A percentile compares a stretch with the other conserved stretches of the same genome.
Conservation (phyloP, 495 filamentous ascomycete species). For the Penicillium silybi region DNA sequence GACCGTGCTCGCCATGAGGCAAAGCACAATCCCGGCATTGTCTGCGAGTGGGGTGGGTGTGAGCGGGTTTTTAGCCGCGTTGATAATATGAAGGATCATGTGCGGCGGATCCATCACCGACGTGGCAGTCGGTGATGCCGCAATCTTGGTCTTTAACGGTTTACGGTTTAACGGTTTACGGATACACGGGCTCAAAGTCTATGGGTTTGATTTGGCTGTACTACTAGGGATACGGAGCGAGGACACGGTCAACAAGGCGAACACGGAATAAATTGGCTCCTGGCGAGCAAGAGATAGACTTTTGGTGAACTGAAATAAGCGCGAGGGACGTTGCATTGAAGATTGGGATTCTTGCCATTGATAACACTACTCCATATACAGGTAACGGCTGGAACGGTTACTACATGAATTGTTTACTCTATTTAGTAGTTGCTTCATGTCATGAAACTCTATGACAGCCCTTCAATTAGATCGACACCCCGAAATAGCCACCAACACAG, state of each 20-base stretch:
- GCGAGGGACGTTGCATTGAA: neutral
- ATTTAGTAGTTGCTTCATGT: no score
- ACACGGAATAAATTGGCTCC: neutral
- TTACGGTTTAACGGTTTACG: neutral
- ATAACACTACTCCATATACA: neutral
- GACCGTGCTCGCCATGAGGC: slow-evolving; percentile 60
- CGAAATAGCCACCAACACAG: neutral
- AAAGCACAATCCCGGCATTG: slow-evolving; percentile 57
- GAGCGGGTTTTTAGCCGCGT: slow-evolving; percentile 57
- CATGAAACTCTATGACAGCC: neutral
- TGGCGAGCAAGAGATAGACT: neutral
- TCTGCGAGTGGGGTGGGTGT: slow-evolving; percentile 57
- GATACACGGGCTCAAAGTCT: neutral
- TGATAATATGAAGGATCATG: slow-evolving; percentile 63
- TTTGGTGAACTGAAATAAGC: neutral
- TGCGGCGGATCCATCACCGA: slow-evolving; percentile 44
- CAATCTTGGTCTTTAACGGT: neutral
- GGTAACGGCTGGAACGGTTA: neutral
- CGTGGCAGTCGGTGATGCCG: slow-evolving; percentile 9
- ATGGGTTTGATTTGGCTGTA: neutral
- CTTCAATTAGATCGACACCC: neutral
- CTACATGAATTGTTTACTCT: neutral
- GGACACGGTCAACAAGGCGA: neutral
- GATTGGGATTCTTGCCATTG: neutral
- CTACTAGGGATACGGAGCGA: neutral